Evolutionary conservation across 2,329 filamentous ascomycete genomes (phyloP).

Genomic region (Ophiostoma australiae): DNA sequence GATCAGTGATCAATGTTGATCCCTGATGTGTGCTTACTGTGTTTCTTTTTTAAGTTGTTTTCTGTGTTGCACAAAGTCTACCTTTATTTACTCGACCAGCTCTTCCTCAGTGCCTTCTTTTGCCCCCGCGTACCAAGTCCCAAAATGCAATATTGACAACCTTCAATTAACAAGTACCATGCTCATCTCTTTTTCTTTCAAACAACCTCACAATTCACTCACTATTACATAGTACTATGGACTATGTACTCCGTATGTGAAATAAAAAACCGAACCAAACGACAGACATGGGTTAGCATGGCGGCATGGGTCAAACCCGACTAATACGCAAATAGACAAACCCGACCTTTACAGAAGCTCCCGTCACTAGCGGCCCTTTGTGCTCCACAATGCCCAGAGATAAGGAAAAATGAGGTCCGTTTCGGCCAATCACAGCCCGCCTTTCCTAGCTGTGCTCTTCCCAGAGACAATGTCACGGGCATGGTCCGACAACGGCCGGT

Average conservation of each 20-base stretch:
- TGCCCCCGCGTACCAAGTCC: no score
- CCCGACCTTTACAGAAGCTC: neutral
- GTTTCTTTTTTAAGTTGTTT: neutral
- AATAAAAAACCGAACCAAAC: neutral
- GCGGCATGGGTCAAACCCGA: neutral
- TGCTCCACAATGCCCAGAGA: conserved; percentile 27
- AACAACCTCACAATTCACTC: no score
- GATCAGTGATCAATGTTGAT: neutral
- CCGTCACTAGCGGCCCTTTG: conserved; percentile 12
- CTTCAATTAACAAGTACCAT: neutral
- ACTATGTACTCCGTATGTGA: no score
- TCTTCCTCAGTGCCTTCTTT: no score
- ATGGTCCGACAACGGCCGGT: conserved; percentile 5
- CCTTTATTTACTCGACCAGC: no score
- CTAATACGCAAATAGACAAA: conserved; percentile 6
- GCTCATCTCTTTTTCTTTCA: no score
- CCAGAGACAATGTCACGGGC: neutral
- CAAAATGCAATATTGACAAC: neutral
- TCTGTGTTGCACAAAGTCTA: neutral
- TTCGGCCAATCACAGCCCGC: conserved; percentile 10
- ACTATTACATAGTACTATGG: no score
- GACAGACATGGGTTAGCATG: neutral
- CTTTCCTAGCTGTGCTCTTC: neutral
- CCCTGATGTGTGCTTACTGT: neutral
- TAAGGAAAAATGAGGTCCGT: conserved; percentile 24